These are phyloP conservation scores for Botrytis galanthina DNA, from an alignment of 2,329 filamentous ascomycete species.

Conservation along the genomic window DNA sequence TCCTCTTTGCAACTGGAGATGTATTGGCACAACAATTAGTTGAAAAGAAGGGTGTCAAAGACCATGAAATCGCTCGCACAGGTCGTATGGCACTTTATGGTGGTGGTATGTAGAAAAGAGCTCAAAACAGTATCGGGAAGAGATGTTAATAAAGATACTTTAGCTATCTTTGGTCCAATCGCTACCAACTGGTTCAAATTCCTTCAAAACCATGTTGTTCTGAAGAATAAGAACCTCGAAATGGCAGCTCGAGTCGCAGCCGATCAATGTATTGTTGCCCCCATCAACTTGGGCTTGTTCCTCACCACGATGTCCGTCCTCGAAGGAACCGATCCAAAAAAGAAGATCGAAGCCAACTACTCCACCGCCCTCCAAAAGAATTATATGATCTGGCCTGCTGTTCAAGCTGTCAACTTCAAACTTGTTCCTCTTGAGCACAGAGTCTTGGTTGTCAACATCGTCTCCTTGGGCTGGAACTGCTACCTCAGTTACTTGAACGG, in stretches of 20 bases:
- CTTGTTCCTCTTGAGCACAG: slow-evolving; percentile 66
- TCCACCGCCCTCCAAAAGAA: slow-evolving; percentile 62
- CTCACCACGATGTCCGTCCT: slow-evolving; percentile 66
- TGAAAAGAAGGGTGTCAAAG: slow-evolving; percentile 72
- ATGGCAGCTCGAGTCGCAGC: slow-evolving; percentile 61
- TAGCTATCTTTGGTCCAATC: slow-evolving; percentile 66
- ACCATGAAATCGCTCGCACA: slow-evolving; percentile 72
- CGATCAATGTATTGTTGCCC: slow-evolving; percentile 67
- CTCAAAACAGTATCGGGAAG: neutral
- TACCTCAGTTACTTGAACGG: slow-evolving; percentile 42
- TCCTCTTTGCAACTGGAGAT: slow-evolving; percentile 92
- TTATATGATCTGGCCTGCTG: slow-evolving; percentile 66
- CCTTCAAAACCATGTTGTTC: slow-evolving; percentile 60
- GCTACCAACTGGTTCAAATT: slow-evolving; percentile 70
- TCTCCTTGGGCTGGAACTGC: slow-evolving; percentile 57
- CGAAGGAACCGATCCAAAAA: slow-evolving; percentile 56
- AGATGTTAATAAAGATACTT: slow-evolving; percentile 5
- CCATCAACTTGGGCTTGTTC: slow-evolving; percentile 63
- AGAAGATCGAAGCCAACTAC: slow-evolving; percentile 62
- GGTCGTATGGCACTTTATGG: slow-evolving; percentile 79
- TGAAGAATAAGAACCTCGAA: slow-evolving; percentile 55
- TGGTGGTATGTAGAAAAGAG: slow-evolving; percentile 46
- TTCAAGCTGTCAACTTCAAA: slow-evolving; percentile 69
- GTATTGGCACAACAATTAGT: slow-evolving; percentile 87
- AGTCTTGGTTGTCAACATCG: slow-evolving; percentile 68